Conservation (phyloP, 257 asterid species). For the Avicennia marina region DNA sequence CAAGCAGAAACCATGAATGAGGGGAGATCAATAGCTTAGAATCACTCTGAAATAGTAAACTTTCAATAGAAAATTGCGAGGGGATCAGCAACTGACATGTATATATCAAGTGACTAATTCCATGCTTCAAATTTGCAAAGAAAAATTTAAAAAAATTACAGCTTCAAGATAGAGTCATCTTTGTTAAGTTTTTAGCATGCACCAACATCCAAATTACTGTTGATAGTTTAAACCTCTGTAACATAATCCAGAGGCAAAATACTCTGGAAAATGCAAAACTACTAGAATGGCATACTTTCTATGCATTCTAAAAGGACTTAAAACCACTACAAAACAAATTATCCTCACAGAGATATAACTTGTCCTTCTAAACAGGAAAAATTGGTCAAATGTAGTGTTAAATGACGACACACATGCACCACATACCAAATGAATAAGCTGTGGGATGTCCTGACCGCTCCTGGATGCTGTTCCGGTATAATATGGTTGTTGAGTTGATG, state of each 20-base stretch:
- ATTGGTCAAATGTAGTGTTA: not conserved
- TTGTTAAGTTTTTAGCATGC: too few relatives aligned
- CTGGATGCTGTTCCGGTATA: constrained; percentile 95
- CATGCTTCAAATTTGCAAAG: too few relatives aligned
- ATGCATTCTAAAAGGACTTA: too few relatives aligned
- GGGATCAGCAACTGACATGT: too few relatives aligned
- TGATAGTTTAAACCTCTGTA: too few relatives aligned
- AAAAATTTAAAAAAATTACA: too few relatives aligned
- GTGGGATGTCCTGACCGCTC: constrained; percentile 94
- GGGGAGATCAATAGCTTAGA: not conserved
- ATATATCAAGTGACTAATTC: too few relatives aligned
- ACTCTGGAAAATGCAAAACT: too few relatives aligned
- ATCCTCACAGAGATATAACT: not conserved
- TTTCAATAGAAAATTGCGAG: not conserved
- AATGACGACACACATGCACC: constrained; percentile 5
- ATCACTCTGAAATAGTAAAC: not conserved
- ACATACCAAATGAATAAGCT: constrained; percentile 81
- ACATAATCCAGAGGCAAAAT: too few relatives aligned
- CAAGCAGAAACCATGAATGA: constrained; percentile 9
- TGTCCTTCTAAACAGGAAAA: not conserved
- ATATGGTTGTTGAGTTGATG: constrained; percentile 80
- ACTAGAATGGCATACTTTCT: too few relatives aligned
- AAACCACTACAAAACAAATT: not conserved
- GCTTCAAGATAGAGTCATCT: too few relatives aligned
- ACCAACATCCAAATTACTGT: too few relatives aligned